Evolutionary conservation across 2,329 filamentous ascomycete species (phyloP), one percentile per base, ranked within the genome.

Genomic region (Microdochium bolleyi): DNA sequence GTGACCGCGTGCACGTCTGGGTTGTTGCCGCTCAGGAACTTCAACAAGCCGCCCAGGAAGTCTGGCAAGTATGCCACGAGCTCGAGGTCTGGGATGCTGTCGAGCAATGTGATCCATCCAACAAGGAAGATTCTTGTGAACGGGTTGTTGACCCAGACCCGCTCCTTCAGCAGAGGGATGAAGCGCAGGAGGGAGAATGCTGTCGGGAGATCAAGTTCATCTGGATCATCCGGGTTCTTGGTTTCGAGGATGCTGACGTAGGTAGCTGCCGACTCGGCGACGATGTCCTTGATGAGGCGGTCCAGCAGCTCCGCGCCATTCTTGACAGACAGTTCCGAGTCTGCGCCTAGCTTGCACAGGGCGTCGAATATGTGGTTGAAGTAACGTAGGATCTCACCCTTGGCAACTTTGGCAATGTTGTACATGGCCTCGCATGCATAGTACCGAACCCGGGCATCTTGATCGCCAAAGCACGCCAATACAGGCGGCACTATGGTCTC

Each of bases 341-440:
- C 94, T 49, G 94, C 94, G 16, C 92, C 92, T 61, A 99, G 82
- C 81, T 96, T 97, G 75, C 92, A 96, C 52, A 99, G 76, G 22
- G 94, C 91, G 73, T 99, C 94, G 65, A 99, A 99, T 57, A 99
- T 94, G 63, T 95, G 88, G 71, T 99, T 99, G 72, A 99, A 99
- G 75, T 96, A 99, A 41, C 95, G 82, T 58, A 99, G 72, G 21
- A 99, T 94, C 71, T 99, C 94, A 37, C 95, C 94, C 72, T 99
- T 99, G 55, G 92, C 94, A 49, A 99, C 94, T 73, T 99, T 99
- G 65, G 94, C 92, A 66, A 99, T 99, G 71, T 99, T 99, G 74
- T 99, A 99, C 94, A 99, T 99, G 70, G 92, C 95, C 75, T 99
- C 94, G 72, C 94, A 99, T 24, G 94, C 94, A 72, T 99, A 99